Base-by-base conservation (phyloP, 257 asterid genomes). In the Coffea canephora region DNA sequence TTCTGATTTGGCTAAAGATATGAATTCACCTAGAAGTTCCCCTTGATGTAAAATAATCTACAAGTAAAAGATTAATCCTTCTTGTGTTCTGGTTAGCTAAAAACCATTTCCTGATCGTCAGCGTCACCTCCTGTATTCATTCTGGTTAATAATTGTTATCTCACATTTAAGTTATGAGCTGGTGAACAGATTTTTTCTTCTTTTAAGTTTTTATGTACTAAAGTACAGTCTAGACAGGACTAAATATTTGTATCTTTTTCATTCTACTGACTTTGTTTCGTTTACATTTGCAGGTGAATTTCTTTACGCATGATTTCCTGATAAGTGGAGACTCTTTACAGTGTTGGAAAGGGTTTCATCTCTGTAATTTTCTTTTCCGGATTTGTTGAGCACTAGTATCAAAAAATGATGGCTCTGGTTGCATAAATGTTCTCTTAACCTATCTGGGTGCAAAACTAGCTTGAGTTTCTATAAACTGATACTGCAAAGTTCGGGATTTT, bases 251-350 rank as follows among this genome's bases (percentile, higher is more conserved):
- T 46, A 62, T 12, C 34, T 69, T 36, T 46, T 7, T 25, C 46
- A 16, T 19, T 54, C 25, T 50, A 1, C 19, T 80, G 16, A 52
- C 2, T 10, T 75, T 10, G 8, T 39, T 54, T 18, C 18, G 57
- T 74, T 2, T 39, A 49, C 43, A 25, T 74, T 80, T 80, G 71
- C 83, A 80, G 83, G 83, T 76, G 54, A 52, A 9, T 19, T 74
- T 54, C 68, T 43, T 54, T 13, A 25, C 10, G 70, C 64, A 27
- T 27, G 62, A 69, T 14, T 67, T 67, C 45, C 57, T 55, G 76
- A 74, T 74, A 67, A 54, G 52, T 74, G 48, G 41, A 66, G 83
- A 21, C 64, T 50, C 79, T 3, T 36, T 34, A 36, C 39, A 41
- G 8, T 54, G 45, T 15, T 34, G 67, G 74, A 65, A 50, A 65